Evolutionary conservation across 1,139 yeast genomes (phyloP), one percentile per base, ranked within the genome.

Genomic region (Lodderomyces elongisporus): DNA sequence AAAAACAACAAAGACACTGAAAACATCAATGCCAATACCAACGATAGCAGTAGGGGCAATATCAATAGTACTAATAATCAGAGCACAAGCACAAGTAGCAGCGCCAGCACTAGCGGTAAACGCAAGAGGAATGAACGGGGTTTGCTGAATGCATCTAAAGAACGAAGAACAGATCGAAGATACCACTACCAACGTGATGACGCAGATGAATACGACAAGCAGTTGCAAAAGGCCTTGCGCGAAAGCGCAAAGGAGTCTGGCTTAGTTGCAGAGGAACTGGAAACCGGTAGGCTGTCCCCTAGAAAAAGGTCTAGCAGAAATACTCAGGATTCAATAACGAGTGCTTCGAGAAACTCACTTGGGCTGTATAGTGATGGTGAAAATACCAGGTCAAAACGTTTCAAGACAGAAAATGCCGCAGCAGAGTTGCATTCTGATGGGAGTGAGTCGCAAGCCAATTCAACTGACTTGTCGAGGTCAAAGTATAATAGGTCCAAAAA

Each of bases 151-250:
- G 14, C 26, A 24, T 21, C 32, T 18, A 74, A 77, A 43, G 81
- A 74, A 3, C 70, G 84, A 7, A 63, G 93, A 41, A 88, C 95
- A 79, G 96, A 89, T 54, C 70, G 96, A 52, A 73, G 95, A 46
- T 14, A 14, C 10, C 33, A 31, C 17, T 77, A 50, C 29, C 38
- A 33, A 18, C 38, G 34, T 24, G 39, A 37, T 25, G 37, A 42
- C 14, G 79, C 75, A 39, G 79, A 78, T 17, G 74, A 70, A 17
- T 81, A 78, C 47, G 87, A 81, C 46, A 79, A 74, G 44, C 80
- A 78, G 48, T 61, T 83, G 36, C 80, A 79, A 40, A 70, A 80
- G 37, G 89, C 85, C 0, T 61, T 82, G 28, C 77, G 82, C 45
- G 89, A 81, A 52, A 76, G 85, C 44, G 85, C 81, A 9, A 71